Conservation (phyloP, 306 rosid genomes). For the Vicia villosa region DNA sequence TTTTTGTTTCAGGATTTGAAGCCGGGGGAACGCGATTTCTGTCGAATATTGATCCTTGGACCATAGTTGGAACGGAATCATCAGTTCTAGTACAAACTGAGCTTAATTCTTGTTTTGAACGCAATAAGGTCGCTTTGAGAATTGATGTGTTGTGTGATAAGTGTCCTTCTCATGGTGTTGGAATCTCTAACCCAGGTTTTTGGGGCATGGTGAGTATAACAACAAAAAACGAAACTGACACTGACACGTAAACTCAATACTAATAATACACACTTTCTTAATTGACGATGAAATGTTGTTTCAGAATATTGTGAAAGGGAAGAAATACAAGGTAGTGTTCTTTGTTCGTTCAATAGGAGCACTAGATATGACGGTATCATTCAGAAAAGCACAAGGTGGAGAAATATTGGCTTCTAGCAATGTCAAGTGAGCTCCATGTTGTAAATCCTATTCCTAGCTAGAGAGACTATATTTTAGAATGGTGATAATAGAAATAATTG, state of each 20-base stretch:
- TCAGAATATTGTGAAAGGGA: slow-evolving; percentile 72
- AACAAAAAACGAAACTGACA: neutral
- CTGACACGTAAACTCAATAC: neutral
- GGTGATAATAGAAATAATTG: slow-evolving; percentile 1
- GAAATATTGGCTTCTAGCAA: slow-evolving; percentile 49
- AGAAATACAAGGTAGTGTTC: slow-evolving; percentile 56
- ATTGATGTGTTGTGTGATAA: slow-evolving; percentile 57
- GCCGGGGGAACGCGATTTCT: slow-evolving; percentile 71
- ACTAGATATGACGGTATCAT: slow-evolving; percentile 54
- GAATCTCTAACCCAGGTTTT: slow-evolving; percentile 75
- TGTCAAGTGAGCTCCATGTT: slow-evolving; percentile 49
- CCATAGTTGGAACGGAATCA: slow-evolving; percentile 63
- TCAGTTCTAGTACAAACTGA: slow-evolving; percentile 56
- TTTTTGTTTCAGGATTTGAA: slow-evolving; percentile 72
- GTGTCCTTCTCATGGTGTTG: slow-evolving; percentile 56
- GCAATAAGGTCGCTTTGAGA: slow-evolving; percentile 67
- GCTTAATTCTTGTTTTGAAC: slow-evolving; percentile 65
- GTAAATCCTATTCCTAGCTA: too few species aligned
- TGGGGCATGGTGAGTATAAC: slow-evolving; percentile 73
- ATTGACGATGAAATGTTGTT: slow-evolving; percentile 9
- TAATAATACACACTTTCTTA: neutral
- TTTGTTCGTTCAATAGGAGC: slow-evolving; percentile 54
- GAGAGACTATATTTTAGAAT: neutral
- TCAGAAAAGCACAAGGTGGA: slow-evolving; percentile 48
- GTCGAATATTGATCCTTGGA: slow-evolving; percentile 76